phyloP scores from a whole-genome alignment of 805 yeast species.

The Kuraishia floccosa region DNA sequence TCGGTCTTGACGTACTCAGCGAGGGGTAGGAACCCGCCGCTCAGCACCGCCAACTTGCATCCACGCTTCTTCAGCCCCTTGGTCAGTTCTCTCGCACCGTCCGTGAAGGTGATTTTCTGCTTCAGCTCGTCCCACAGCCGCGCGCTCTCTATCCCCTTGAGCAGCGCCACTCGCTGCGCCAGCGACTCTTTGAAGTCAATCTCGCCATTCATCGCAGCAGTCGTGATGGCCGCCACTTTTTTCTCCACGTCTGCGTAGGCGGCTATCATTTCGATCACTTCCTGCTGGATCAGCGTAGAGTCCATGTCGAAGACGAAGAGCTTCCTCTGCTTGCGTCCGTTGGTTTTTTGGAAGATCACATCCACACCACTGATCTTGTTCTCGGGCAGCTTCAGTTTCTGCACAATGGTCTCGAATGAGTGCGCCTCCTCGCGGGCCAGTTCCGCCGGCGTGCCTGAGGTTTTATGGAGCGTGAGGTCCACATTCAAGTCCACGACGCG shows the following conservation, averaged over 20 bases:
- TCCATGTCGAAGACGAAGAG: conserved; percentile 95
- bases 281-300: conserved; percentile 91
- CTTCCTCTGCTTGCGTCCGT: conserved; percentile 27
- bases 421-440: too few species aligned
- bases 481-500: conserved; percentile 21
- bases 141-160: conserved; percentile 69
- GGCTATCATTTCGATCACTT: conserved; percentile 93
- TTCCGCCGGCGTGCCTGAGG: too few species aligned
- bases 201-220: conserved; percentile 95
- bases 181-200: conserved; percentile 82
- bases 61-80: conserved; percentile 49
- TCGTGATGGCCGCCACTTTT: conserved; percentile 81
- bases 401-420: background rate
- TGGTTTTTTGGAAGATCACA: background rate
- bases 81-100: conserved; percentile 73
- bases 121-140: conserved; percentile 73
- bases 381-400: too few species aligned
- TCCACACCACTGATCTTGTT: conserved; percentile 3
- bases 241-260: conserved; percentile 86
- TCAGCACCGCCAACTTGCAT: conserved; percentile 70
- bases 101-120: conserved; percentile 59
- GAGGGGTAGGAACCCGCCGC: conserved; percentile 91
- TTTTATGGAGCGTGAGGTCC: conserved; percentile 7
- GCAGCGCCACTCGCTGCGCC: conserved; percentile 59
- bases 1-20: conserved; percentile 63